Conservation (phyloP, 2,329 filamentous ascomycete species). For the Venturia carpophila region DNA sequence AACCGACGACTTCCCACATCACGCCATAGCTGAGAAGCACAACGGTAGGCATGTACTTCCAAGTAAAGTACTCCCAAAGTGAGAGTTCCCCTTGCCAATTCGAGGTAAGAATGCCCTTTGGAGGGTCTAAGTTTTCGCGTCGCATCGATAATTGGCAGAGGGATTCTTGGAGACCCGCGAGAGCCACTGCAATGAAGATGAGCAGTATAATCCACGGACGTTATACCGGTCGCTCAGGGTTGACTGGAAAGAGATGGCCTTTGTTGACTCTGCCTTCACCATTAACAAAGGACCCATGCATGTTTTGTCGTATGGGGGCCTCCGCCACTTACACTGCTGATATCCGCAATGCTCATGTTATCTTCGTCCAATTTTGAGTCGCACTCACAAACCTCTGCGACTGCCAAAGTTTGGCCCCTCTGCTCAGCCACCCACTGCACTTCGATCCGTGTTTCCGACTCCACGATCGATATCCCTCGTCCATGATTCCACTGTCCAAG, state of each 20-base stretch:
- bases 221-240: too few relatives aligned
- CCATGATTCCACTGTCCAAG: slow-evolving; percentile 14
- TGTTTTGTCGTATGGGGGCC: slow-evolving; percentile 22
- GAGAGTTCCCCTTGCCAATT: slow-evolving; percentile 26
- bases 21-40: slow-evolving; percentile 43
- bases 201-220: too few relatives aligned
- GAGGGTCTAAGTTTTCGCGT: slow-evolving; percentile 18
- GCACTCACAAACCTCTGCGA: too few relatives aligned
- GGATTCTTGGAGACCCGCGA: too few relatives aligned
- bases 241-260: slow-evolving; percentile 20
- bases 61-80: slow-evolving; percentile 29
- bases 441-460: background rate
- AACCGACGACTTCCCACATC: slow-evolving; percentile 27
- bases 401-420: too few relatives aligned
- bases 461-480: slow-evolving; percentile 5
- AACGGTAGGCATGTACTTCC: slow-evolving; percentile 34
- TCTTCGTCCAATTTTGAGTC: too few relatives aligned
- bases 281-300: slow-evolving; percentile 21
- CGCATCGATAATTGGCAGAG: too few relatives aligned
- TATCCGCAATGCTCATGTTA: too few relatives aligned
- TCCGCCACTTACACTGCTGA: too few relatives aligned
- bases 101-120: slow-evolving; percentile 27
- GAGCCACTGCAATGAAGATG: too few relatives aligned
- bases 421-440: too few relatives aligned
- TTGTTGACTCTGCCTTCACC: slow-evolving; percentile 22